A percentile compares a stretch with the other conserved stretches of the same genome.
These are phyloP conservation scores for Chamaenerion angustifolium DNA, from an alignment of 345 rosid species.

Conservation along the genomic window DNA sequence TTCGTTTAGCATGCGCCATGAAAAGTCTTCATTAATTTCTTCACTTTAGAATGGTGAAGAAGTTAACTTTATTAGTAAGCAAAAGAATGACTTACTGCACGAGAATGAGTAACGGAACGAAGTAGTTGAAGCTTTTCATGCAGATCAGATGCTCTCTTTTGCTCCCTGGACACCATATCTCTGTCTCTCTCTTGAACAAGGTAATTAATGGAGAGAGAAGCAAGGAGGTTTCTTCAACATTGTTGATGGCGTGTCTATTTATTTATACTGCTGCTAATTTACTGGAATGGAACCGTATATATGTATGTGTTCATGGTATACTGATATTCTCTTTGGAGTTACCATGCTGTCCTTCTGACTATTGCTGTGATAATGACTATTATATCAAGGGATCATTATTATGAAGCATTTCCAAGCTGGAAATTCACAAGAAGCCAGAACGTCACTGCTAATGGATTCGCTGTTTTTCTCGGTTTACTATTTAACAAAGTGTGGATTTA, in stretches of 20 bases:
- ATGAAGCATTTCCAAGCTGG: constrained; percentile 3
- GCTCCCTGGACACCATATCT: constrained; percentile 40
- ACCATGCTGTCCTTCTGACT: constrained; percentile 1
- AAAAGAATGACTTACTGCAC: constrained; percentile 19
- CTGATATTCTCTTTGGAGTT: background rate
- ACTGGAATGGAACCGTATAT: too few species aligned
- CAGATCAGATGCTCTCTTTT: constrained; percentile 32
- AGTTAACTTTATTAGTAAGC: background rate
- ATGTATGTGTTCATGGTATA: too few species aligned
- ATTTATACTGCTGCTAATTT: too few species aligned
- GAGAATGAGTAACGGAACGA: constrained; percentile 38
- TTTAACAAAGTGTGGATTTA: too few species aligned
- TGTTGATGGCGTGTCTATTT: too few species aligned
- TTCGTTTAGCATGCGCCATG: too few species aligned
- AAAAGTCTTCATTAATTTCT: too few species aligned
- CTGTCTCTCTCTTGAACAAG: constrained; percentile 3
- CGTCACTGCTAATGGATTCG: too few species aligned
- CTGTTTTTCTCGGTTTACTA: too few species aligned
- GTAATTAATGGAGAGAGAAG: background rate
- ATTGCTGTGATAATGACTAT: background rate
- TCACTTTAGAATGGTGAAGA: background rate
- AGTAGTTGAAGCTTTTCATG: constrained; percentile 41
- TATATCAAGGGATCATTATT: background rate
- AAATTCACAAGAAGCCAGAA: constrained; percentile 2
- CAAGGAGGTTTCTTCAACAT: too few species aligned